Percentiles rank a stretch among this genome's conserved stretches.
Evolutionary conservation across 176 grass and related monocot genomes (phyloP).

Genomic region (Pharus latifolius): DNA sequence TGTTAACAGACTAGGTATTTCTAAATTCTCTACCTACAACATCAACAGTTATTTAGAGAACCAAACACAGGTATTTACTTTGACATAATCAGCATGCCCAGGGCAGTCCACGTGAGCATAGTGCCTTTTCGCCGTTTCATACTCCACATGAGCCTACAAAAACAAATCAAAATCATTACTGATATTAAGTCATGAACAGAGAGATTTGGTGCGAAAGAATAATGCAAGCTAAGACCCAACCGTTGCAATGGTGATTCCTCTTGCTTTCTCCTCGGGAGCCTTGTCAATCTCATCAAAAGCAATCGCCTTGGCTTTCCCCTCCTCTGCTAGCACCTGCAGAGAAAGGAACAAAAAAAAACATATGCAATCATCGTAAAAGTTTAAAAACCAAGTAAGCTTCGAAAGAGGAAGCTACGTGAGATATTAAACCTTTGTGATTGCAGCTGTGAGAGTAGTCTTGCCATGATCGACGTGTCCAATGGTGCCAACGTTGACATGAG

Average conservation of each 20-base stretch:
- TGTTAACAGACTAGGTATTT: not conserved
- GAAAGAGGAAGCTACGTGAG: not conserved
- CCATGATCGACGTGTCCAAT: slow-evolving; percentile 97
- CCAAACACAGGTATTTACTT: slow-evolving; percentile 34
- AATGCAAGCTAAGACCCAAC: slow-evolving; percentile 12
- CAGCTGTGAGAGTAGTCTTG: slow-evolving; percentile 92
- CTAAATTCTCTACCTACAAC: not conserved
- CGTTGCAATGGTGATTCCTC: slow-evolving; percentile 98
- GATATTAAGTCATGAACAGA: not conserved
- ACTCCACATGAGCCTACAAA: slow-evolving; percentile 91
- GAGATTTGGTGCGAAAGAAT: not conserved
- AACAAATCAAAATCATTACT: not conserved
- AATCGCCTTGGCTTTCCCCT: slow-evolving; percentile 77
- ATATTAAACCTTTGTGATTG: slow-evolving; percentile 74
- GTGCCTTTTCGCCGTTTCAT: slow-evolving; percentile 86
- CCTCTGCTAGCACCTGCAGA: slow-evolving; percentile 57
- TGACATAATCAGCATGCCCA: slow-evolving; percentile 96
- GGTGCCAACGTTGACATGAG: slow-evolving; percentile 92
- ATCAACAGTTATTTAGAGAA: not conserved
- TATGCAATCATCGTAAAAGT: not conserved
- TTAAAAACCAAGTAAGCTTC: not conserved
- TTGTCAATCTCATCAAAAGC: slow-evolving; percentile 99
- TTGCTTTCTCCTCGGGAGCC: slow-evolving; percentile 93
- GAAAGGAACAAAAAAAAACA: not conserved
- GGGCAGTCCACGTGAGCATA: slow-evolving; percentile 97